Evolutionary conservation across 768 basidiomycete species (phyloP).

Genomic region (Xerocomus brunneocitrinus): DNA sequence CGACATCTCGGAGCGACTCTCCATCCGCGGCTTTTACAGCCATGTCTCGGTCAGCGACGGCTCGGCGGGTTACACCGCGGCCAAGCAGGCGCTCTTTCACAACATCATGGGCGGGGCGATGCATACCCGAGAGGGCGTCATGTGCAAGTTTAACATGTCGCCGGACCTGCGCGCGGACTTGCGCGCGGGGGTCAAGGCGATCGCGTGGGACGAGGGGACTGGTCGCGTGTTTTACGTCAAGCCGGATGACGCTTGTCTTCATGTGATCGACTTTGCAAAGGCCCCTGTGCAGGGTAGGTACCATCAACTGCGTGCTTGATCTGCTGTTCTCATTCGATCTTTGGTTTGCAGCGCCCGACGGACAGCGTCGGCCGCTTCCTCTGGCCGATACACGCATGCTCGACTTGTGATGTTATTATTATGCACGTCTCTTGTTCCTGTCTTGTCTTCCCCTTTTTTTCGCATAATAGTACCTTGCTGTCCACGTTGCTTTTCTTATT

Average conservation of each 20-base stretch:
- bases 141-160: conserved; percentile 25
- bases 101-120: conserved; percentile 19
- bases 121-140: conserved; percentile 13
- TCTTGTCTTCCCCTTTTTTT: neutral
- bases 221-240: conserved; percentile 55
- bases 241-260: conserved; percentile 36
- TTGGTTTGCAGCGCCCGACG: conserved; percentile 30
- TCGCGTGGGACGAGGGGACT: conserved; percentile 64
- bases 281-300: conserved; percentile 32
- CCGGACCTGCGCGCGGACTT: conserved; percentile 16
- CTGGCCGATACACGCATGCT: conserved; percentile 32
- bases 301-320: neutral
- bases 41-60: conserved; percentile 36
- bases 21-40: conserved; percentile 31
- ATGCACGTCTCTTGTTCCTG: neutral
- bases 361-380: conserved; percentile 29
- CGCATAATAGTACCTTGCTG: neutral
- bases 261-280: conserved; percentile 47
- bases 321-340: conserved; percentile 16
- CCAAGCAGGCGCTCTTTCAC: conserved; percentile 18
- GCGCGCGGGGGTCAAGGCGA: conserved; percentile 38
- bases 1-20: conserved; percentile 24
- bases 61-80: conserved; percentile 18
- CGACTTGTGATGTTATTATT: conserved; percentile 16
- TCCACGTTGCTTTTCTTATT: conserved; percentile 2